Conservation (phyloP, 768 basidiomycete species). For the Hygrocybe coccinea region DNA sequence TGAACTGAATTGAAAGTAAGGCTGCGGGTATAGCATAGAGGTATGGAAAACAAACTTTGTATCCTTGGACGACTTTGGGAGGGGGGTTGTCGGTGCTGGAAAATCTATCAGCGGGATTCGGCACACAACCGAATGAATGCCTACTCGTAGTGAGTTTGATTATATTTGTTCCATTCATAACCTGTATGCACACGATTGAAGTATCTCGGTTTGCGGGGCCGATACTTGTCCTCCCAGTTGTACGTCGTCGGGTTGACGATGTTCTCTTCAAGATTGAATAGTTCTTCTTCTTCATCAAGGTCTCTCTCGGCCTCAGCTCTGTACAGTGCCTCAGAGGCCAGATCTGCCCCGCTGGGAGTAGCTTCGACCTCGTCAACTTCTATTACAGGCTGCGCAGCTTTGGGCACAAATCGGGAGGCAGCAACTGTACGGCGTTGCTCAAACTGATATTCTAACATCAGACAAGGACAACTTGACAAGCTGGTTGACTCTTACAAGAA, state of each 20-base stretch:
- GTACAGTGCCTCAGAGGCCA: constrained; percentile 87
- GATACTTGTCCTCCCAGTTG: constrained; percentile 98
- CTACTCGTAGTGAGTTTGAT: constrained; percentile 99
- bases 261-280: constrained; percentile 91
- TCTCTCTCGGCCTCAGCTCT: constrained; percentile 89
- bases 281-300: constrained; percentile 91
- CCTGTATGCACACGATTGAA: constrained; percentile 99
- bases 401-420: constrained; percentile 83
- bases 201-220: constrained; percentile 94
- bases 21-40: constrained; percentile 10
- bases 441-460: constrained; percentile 43
- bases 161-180: constrained; percentile 99
- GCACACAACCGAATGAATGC: constrained; percentile 28
- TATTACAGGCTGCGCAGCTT: constrained; percentile 55
- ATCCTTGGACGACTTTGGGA: constrained; percentile 98
- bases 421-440: constrained; percentile 76
- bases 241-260: constrained; percentile 80
- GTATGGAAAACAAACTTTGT: constrained; percentile 56
- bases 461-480: constrained; percentile 5
- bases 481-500: constrained; percentile 49
- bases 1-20: constrained; percentile 52
- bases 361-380: constrained; percentile 55
- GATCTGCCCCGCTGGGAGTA: constrained; percentile 57
- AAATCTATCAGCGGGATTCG: constrained; percentile 15
- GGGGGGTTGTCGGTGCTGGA: constrained; percentile 94